These are phyloP conservation scores for Nevesoporus exiguus DNA, from an alignment of 768 basidiomycete species.

Conservation along the genomic window DNA sequence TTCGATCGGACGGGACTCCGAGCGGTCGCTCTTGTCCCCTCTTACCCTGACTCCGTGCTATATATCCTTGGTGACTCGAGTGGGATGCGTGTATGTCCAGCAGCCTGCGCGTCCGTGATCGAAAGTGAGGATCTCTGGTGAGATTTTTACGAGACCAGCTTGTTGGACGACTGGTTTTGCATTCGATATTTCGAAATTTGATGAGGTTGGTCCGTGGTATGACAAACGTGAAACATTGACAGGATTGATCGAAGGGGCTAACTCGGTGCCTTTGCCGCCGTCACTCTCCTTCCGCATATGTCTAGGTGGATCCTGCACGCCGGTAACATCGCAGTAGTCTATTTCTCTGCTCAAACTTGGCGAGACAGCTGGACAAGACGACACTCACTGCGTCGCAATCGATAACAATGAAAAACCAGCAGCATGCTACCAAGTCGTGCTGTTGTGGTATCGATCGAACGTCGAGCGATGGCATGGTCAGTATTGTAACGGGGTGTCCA, in stretches of 20 bases:
- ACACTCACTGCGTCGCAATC: neutral
- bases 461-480: too few species aligned
- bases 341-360: conserved; percentile 18
- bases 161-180: conserved; percentile 3
- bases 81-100: neutral
- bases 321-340: conserved; percentile 37
- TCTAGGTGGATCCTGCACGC: conserved; percentile 33
- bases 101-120: neutral
- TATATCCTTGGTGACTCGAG: neutral
- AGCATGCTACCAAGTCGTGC: neutral
- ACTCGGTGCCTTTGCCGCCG: conserved; percentile 23
- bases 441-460: neutral
- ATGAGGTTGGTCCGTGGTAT: conserved; percentile 11
- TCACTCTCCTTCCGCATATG: conserved; percentile 33
- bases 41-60: neutral
- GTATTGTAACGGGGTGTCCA: too few species aligned
- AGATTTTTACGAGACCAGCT: neutral
- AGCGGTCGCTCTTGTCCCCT: conserved; percentile 1
- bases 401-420: neutral
- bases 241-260: conserved; percentile 40
- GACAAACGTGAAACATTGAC: conserved; percentile 43
- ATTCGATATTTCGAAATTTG: conserved; percentile 10
- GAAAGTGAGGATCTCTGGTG: conserved; percentile 1
- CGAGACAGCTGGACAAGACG: conserved; percentile 1
- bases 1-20: conserved; percentile 9